phyloP scores from a whole-genome alignment of 805 yeast species.

The Maudiozyma serrabonitensis region DNA sequence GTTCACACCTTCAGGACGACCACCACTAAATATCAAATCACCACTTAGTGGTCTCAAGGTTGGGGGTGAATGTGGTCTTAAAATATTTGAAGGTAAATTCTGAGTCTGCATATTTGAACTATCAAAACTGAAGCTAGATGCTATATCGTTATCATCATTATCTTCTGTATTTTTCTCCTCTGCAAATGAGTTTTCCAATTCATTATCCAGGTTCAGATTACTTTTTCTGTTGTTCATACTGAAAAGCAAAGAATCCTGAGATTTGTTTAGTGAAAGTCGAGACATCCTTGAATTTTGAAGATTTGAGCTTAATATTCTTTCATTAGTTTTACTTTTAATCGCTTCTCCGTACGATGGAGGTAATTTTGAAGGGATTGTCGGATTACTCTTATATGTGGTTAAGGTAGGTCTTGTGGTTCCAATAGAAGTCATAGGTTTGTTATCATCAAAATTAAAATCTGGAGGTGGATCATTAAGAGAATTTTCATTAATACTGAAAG shows the following conservation, averaged over 20 bases:
- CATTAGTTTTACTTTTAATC: conserved; percentile 10
- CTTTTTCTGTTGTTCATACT: not conserved
- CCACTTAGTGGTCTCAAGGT: conserved; percentile 14
- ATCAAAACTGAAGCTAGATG: conserved; percentile 12
- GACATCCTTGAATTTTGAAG: conserved; percentile 2
- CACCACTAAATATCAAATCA: not conserved
- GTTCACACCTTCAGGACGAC: not conserved
- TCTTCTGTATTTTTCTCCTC: not conserved
- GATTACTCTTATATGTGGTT: not conserved
- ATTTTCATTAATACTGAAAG: not conserved
- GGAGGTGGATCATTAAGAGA: conserved; percentile 9
- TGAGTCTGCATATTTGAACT: conserved; percentile 7
- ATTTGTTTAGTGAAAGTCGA: conserved; percentile 6
- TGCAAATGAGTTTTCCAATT: conserved; percentile 3
- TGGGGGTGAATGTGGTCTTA: conserved; percentile 25
- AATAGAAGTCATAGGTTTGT: not conserved
- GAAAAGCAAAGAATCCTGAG: conserved; percentile 9
- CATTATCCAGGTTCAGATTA: conserved; percentile 4
- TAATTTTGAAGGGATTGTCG: conserved; percentile 15
- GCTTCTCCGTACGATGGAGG: conserved; percentile 32
- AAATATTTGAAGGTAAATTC: conserved; percentile 27
- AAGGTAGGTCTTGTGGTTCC: not conserved
- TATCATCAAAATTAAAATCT: conserved; percentile 11
- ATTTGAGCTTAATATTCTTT: conserved; percentile 1
- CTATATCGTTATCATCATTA: conserved; percentile 9